Evolutionary conservation across 2,329 filamentous ascomycete species (phyloP), one percentile per base, ranked within the genome.

Genomic region (Claviceps citrina): DNA sequence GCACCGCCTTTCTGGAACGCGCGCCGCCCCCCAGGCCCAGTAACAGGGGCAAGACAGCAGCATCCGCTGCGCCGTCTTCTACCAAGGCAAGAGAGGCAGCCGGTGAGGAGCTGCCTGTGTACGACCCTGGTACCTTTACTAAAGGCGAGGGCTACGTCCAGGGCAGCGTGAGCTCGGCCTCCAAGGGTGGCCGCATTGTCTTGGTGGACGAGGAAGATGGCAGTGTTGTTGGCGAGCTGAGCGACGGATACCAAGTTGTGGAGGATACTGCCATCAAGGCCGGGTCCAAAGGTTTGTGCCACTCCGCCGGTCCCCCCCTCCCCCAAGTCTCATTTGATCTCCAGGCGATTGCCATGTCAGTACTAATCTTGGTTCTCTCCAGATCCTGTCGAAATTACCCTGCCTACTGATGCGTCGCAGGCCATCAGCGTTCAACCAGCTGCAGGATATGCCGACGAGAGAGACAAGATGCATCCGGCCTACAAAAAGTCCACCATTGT

Each of bases 191-290:
- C 13, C 78, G 91, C 58, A 89, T 95, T 50, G 89, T 98, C 5
- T 70, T 98, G 8, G 69, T 98, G 13, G 86, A 98, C 54, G 91
- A 98, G 60, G 89, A 96, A 56, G 83, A 98, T 61, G 91, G 91
- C 39, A 93, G 84, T 51, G 83, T 98, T 7, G 83, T 98, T 22
- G 91, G 91, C 34, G 89, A 98, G 63, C 66, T 98, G 45, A 77
- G 81, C 43, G 81, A 89, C 43, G 81, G 80, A 15, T 89, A 84
- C 53, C 68, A 86, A 47, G 72, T 94, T 15, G 68, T 89, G 13
- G 86, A 95, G 54, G 76, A 87, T 47, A 67, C 74, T 22, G 71
- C 69, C 38, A 69, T 98, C 46, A 76, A 81, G 55, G 78, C 81
- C 13, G 91, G 91, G n/a, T 89, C 83, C 5, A 96, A 98, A 70